Conservation (phyloP, 768 basidiomycete species). For the Tulasnella sp. region DNA sequence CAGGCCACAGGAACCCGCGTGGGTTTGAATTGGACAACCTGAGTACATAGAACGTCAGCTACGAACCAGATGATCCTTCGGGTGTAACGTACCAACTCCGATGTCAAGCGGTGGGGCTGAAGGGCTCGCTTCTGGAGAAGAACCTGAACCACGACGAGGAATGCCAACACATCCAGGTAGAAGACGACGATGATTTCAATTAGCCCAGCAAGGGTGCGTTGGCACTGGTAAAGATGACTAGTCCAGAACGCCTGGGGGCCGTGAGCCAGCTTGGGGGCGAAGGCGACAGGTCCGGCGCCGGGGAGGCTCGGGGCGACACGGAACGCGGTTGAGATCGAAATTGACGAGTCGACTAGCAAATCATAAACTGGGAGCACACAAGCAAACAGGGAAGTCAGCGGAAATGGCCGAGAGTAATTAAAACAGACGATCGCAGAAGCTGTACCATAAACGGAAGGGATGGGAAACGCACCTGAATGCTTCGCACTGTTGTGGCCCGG, state of each 20-base stretch:
- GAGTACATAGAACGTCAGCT: no score
- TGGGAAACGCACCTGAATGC: neutral
- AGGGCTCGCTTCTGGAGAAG: neutral
- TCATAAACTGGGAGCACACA: neutral
- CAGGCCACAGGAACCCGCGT: no score
- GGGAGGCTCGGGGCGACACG: neutral
- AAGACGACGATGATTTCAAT: neutral
- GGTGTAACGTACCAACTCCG: no score
- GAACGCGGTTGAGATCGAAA: neutral
- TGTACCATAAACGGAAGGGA: neutral
- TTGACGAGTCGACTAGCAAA: neutral
- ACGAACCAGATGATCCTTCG: no score
- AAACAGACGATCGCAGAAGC: neutral
- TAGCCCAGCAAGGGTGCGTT: neutral
- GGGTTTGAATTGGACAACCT: no score
- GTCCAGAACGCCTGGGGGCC: neutral
- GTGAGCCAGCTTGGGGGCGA: neutral
- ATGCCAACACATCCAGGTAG: neutral
- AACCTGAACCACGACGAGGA: neutral
- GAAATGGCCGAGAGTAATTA: neutral
- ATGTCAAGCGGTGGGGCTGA: neutral
- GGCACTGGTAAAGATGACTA: neutral
- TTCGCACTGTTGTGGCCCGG: neutral
- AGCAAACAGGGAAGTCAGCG: neutral
- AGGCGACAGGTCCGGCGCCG: neutral